Evolutionary conservation across 2,329 filamentous ascomycete genomes (phyloP), one percentile per base, ranked within the genome.

Genomic region (Allantophomopsis lycopodina): DNA sequence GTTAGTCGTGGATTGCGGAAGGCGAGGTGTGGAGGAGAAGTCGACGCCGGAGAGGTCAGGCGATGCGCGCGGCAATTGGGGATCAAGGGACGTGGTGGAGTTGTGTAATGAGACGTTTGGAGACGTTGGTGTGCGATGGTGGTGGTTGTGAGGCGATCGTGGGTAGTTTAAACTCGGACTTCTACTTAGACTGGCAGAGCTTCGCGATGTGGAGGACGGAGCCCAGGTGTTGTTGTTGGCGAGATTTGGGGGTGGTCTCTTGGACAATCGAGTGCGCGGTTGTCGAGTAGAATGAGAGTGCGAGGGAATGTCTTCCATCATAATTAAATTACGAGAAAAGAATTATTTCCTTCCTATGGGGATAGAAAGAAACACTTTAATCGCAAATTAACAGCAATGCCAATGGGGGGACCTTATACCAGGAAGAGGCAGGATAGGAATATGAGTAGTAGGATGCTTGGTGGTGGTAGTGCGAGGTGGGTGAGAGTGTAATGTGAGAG

Each of bases 111-210:
- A 52, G 54, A 67, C 61, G 65, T 67, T 64, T 51, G 62, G 60
- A 48, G 58, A 55, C 31, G 61, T 60, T 44, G 45, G 47, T 36
- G 62, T 64, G 45, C 63, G 63, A 51, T 60, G 58, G 41, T 54
- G 51, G 35, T 47, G 36, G n/a, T 42, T 41, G 35, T 42, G 41
- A 37, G 52, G 43, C 23, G 49, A 48, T 48, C 47, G 48, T 20
- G 53, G 62, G 62, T 54, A 50, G 10, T 42, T 72, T 61, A 71
- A 71, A 58, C 71, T 76, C 48, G 74, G 73, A 55, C 71, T 66
- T 56, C 72, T 68, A 56, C 65, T 69, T 56, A 79, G 64, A 57
- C 71, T 77, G 52, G 70, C 68, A 49, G 73, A 76, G 68, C 73
- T 79, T 59, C 69, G 68, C 61, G 66, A 63, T 50, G 61, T 60